Evolutionary conservation across 495 filamentous ascomycete species (phyloP), one percentile per base, ranked within the genome.

Genomic region (Beverwykella pulmonaria): DNA sequence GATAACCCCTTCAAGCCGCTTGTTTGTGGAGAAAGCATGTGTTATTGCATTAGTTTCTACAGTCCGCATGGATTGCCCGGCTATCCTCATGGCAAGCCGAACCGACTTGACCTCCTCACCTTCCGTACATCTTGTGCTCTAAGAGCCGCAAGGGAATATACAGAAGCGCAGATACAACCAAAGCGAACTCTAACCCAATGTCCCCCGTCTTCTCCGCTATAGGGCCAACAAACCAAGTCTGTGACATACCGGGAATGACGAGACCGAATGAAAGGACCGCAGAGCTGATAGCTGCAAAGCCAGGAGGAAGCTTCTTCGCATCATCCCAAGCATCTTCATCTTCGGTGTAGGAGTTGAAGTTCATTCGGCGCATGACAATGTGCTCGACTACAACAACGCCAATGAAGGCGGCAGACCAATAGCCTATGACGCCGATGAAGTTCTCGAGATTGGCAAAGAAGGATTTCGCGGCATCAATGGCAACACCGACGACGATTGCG

Each of bases 171-270:
- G 78, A 78, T 19, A 84, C 71, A 0, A 76, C 78, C 67, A 86
- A 81, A 0, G 82, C 83, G 56, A 85, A 52, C 75, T 87, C 83
- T 63, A 87, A 85, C 15, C 83, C 84, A 47, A 87, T 80, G 73
- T 87, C 84, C 1, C 84, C 83, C 19, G 83, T 81, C 30, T 68
- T 79, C 76, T 76, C 61, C 8, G 83, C 83, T 59, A 86, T 82
- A 0, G 83, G 82, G 0, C 83, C 83, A 9, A 76, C 78, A 57
- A 76, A 86, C 82, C 82, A 85, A 23, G 78, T 79, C 75, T 85
- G 83, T 12, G 75, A 79, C 82, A 86, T 84, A 46, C 78, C 79
- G 9, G 81, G 82, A 10, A 85, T 75, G 8, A 84, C 80, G 30
- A 84, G 61, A 72, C 78, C 32, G 79, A 69, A 66, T 1, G 27